phyloP scores from a whole-genome alignment of 2,329 filamentous ascomycete species.

The Penicillium digitatum region DNA sequence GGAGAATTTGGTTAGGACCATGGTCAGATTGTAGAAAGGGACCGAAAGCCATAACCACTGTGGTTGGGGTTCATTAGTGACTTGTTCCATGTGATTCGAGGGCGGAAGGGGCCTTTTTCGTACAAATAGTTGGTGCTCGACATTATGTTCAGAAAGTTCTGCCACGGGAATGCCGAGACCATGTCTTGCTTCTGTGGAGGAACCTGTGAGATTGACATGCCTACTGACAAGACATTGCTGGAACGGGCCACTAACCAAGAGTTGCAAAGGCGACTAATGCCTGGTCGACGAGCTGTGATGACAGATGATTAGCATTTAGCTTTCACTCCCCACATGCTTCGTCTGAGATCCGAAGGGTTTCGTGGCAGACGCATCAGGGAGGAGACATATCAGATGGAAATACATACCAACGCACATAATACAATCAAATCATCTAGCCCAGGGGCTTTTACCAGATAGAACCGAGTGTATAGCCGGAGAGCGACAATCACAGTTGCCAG shows the following conservation, averaged over 20 bases:
- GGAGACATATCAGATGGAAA: too few species aligned
- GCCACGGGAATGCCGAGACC: conserved; percentile 19
- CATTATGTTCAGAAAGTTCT: not conserved
- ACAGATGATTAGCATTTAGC: not conserved
- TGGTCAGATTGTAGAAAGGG: conserved; percentile 34
- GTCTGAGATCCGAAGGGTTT: not conserved
- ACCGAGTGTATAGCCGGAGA: conserved; percentile 24
- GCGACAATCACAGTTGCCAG: conserved; percentile 21
- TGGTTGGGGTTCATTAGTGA: not conserved
- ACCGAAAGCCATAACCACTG: conserved; percentile 33
- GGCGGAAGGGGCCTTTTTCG: not conserved
- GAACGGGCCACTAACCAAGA: conserved; percentile 9
- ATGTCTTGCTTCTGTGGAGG: conserved; percentile 19
- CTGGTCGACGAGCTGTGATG: conserved; percentile 4
- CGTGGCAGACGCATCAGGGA: too few species aligned
- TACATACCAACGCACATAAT: conserved; percentile 20
- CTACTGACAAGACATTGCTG: not conserved
- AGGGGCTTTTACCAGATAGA: conserved; percentile 20
- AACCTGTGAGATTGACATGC: not conserved
- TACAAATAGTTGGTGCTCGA: conserved; percentile 24
- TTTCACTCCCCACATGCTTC: too few species aligned
- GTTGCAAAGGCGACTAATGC: conserved; percentile 12
- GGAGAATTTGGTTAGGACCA: conserved; percentile 34
- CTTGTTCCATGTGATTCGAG: not conserved
- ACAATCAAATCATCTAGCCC: conserved; percentile 31